Conservation (phyloP, 129 eudicot species). For the Saposhnikovia divaricata region DNA sequence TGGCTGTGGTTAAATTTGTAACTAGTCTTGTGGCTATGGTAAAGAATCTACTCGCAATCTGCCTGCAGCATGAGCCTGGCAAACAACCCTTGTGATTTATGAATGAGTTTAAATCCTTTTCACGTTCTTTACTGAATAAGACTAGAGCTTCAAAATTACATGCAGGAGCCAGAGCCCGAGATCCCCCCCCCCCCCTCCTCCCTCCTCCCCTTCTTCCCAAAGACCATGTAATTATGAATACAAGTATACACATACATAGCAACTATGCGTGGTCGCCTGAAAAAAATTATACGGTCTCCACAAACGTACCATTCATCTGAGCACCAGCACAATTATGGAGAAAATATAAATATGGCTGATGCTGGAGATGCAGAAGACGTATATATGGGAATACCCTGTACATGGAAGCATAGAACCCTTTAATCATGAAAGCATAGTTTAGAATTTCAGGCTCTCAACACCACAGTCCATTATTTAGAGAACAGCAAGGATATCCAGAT, state of each 20-base stretch:
- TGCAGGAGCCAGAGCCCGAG: not conserved
- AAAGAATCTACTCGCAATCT: not conserved
- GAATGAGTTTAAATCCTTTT: not conserved
- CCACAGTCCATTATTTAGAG: not conserved
- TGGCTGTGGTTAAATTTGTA: too few relatives aligned
- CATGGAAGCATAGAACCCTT: not conserved
- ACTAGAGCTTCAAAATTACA: not conserved
- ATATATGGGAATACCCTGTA: not conserved
- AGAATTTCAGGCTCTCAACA: not conserved
- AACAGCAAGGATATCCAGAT: not conserved
- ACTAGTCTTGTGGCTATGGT: not conserved
- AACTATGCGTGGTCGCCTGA: too few relatives aligned
- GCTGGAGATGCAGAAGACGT: not conserved
- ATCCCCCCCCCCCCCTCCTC: too few relatives aligned
- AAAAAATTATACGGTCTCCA: too few relatives aligned
- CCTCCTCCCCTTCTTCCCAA: too few relatives aligned
- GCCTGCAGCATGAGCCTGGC: not conserved
- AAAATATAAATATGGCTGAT: not conserved
- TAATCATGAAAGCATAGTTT: not conserved
- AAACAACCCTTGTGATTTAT: too few relatives aligned
- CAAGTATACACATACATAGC: too few relatives aligned
- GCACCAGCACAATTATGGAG: not conserved
- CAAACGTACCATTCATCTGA: not conserved
- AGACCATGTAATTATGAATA: too few relatives aligned
- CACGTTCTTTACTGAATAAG: not conserved